Conservation (phyloP, 179 eudicot species). For the Beta corolliflora region DNA sequence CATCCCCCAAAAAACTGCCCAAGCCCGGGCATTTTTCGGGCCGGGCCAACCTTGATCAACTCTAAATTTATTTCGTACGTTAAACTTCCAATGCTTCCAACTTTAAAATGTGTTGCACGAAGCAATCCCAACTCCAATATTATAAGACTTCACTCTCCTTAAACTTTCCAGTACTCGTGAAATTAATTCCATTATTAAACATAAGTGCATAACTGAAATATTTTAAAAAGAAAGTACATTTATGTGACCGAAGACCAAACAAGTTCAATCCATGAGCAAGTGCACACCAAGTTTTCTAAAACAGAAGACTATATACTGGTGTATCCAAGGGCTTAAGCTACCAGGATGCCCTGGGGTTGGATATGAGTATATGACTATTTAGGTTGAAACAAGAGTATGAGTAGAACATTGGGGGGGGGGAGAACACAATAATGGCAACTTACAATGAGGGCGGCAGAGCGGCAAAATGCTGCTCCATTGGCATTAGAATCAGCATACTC, state of each 20-base stretch:
- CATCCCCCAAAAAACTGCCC: too few species aligned
- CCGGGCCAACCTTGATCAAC: too few species aligned
- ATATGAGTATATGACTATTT: not conserved
- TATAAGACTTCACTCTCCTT: not conserved
- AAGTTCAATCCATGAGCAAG: not conserved
- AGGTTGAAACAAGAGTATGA: too few species aligned
- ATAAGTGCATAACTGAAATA: not conserved
- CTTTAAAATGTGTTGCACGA: not conserved
- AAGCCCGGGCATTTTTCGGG: too few species aligned
- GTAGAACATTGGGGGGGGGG: too few species aligned
- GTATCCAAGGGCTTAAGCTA: not conserved
- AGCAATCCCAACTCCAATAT: not conserved
- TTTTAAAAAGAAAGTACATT: not conserved
- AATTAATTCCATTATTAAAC: not conserved
- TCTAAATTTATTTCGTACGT: not conserved
- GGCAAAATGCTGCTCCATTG: constrained; percentile 81
- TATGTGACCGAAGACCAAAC: not conserved
- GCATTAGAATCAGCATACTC: constrained; percentile 76
- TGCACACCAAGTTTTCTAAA: not conserved
- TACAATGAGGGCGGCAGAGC: constrained; percentile 86
- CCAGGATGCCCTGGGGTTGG: not conserved
- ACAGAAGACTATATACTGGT: not conserved
- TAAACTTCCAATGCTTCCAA: not conserved
- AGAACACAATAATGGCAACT: constrained; percentile 13
- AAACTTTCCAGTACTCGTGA: not conserved